These are phyloP conservation scores for Dictyostelium firmibasis DNA, from an alignment of 78 protist genomes.

Conservation along the genomic window DNA sequence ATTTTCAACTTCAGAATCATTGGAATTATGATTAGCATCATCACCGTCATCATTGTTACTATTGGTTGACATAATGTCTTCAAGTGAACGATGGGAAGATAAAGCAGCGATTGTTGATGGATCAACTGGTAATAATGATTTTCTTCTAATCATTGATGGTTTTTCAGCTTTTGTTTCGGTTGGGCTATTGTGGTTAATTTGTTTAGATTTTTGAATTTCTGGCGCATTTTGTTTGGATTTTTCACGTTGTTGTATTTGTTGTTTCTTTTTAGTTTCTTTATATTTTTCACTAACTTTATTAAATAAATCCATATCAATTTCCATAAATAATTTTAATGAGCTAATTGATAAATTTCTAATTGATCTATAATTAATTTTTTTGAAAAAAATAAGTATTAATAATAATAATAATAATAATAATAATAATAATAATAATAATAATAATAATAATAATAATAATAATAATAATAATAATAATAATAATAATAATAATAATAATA, in stretches of 20 bases:
- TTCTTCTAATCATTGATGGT: slow-evolving; percentile 78
- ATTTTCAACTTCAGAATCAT: background rate
- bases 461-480: background rate
- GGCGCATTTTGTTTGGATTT: background rate
- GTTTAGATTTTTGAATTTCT: background rate
- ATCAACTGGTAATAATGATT: slow-evolving; percentile 77
- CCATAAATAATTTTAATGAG: slow-evolving; percentile 76
- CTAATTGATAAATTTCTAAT: slow-evolving; percentile 54
- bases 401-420: background rate
- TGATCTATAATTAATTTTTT: background rate
- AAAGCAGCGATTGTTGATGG: slow-evolving; percentile 74
- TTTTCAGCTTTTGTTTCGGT: background rate
- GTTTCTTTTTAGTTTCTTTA: slow-evolving; percentile 37
- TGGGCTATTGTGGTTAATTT: slow-evolving; percentile 13
- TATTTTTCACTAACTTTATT: slow-evolving; percentile 17
- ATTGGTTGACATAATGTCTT: slow-evolving; percentile 19
- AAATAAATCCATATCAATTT: slow-evolving; percentile 55
- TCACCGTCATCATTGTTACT: background rate
- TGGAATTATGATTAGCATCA: background rate
- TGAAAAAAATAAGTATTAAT: background rate
- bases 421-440: background rate
- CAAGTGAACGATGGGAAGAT: slow-evolving; percentile 58
- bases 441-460: background rate
- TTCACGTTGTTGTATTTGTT: slow-evolving; percentile 2
- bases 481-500: background rate